A percentile compares a stretch with the other conserved stretches of the same genome.
Evolutionary conservation across 805 yeast genomes (phyloP).

Genomic region (Scheffersomyces stipitis): DNA sequence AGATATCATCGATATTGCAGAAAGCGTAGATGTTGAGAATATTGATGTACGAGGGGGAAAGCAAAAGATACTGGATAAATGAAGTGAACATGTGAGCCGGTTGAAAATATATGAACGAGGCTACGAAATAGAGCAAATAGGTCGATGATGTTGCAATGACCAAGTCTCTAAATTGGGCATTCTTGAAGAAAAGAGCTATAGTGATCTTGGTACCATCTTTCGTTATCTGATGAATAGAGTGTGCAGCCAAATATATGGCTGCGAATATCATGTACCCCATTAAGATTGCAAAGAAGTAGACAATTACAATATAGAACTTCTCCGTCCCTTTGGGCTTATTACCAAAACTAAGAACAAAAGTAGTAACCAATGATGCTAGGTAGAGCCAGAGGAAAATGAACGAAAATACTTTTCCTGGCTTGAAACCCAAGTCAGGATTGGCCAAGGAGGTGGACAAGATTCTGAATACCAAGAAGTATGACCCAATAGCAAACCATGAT

Average conservation of each 20-base stretch:
- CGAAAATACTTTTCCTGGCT: conserved; percentile 74
- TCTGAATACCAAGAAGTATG: conserved; percentile 89
- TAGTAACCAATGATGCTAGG: conserved; percentile 73
- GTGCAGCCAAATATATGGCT: conserved; percentile 74
- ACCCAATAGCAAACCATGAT: conserved; percentile 89
- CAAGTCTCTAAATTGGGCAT: conserved; percentile 78
- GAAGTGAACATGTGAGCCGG: conserved; percentile 93
- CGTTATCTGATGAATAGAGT: conserved; percentile 62
- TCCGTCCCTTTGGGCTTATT: conserved; percentile 92
- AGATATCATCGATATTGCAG: conserved; percentile 92
- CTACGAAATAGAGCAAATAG: conserved; percentile 73
- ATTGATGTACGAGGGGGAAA: conserved; percentile 88
- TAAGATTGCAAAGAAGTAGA: conserved; percentile 78
- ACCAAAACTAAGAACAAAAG: conserved; percentile 89
- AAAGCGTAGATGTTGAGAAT: conserved; percentile 92
- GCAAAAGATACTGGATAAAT: conserved; percentile 75
- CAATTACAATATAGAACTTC: conserved; percentile 70
- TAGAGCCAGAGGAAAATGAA: conserved; percentile 85
- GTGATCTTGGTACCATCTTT: conserved; percentile 42
- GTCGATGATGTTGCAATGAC: conserved; percentile 83
- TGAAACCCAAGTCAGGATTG: conserved; percentile 56
- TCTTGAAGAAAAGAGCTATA: conserved; percentile 51
- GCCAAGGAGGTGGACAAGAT: conserved; percentile 82
- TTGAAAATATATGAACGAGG: conserved; percentile 79
- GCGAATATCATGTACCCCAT: conserved; percentile 91